A percentile compares a stretch with the other conserved stretches of the same genome.
phyloP scores from a whole-genome alignment of 1,284 basidiomycete species.

The Psilocybe mexicana region DNA sequence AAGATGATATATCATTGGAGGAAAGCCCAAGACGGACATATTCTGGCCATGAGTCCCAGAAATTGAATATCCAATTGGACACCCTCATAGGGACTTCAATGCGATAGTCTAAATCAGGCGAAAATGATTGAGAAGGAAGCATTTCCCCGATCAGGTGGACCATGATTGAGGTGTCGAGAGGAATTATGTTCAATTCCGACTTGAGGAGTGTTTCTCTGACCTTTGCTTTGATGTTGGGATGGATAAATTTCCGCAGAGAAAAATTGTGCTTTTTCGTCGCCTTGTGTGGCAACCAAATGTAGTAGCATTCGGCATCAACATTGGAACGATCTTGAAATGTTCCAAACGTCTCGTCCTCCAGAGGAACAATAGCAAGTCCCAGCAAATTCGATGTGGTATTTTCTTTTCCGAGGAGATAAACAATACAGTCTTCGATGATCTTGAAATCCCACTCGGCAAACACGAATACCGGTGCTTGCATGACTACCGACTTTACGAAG shows the following conservation, averaged over 20 bases:
- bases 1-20: conserved; percentile 18
- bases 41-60: conserved; percentile 26
- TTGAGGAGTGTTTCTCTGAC: conserved; percentile 17
- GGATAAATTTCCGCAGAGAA: conserved; percentile 28
- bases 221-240: conserved; percentile 19
- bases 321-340: conserved; percentile 18
- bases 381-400: conserved; percentile 9
- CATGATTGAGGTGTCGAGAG: conserved; percentile 21
- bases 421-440: conserved; percentile 24
- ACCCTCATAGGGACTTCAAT: conserved; percentile 5
- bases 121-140: neutral
- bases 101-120: neutral
- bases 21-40: conserved; percentile 18
- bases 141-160: conserved; percentile 23
- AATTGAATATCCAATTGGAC: conserved; percentile 24
- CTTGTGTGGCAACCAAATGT: conserved; percentile 19
- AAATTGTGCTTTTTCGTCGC: conserved; percentile 14
- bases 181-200: conserved; percentile 26
- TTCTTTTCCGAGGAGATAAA: conserved; percentile 22
- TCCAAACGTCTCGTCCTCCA: conserved; percentile 31
- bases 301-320: conserved; percentile 18
- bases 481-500: conserved; percentile 24
- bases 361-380: conserved; percentile 34
- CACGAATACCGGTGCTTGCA: conserved; percentile 7
- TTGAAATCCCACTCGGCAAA: conserved; percentile 10